Conservation (phyloP, 495 filamentous ascomycete genomes). For the Penicillium bovifimosum region DNA sequence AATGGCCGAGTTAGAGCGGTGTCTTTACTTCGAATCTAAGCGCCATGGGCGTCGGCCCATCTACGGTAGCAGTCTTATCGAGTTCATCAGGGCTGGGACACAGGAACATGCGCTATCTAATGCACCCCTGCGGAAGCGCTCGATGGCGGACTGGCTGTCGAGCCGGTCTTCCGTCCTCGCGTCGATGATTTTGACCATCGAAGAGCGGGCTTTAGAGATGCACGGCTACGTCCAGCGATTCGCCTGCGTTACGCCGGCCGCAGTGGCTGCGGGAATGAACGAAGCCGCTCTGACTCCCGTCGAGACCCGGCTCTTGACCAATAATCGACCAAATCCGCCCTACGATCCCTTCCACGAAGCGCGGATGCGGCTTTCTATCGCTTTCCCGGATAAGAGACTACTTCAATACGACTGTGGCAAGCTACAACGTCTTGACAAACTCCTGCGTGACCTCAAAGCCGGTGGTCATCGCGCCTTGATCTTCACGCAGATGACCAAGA, state of each 20-base stretch:
- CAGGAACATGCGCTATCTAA: slow-evolving; percentile 39
- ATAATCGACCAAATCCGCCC: slow-evolving; percentile 47
- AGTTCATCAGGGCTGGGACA: slow-evolving; percentile 61
- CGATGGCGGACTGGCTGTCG: slow-evolving; percentile 65
- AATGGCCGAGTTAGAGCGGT: slow-evolving; percentile 74
- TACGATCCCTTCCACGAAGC: slow-evolving; percentile 91
- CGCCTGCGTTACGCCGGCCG: slow-evolving; percentile 83
- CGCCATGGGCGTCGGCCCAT: slow-evolving; percentile 76
- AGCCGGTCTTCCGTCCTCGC: slow-evolving; percentile 62
- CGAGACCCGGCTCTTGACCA: slow-evolving; percentile 47
- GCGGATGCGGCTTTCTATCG: slow-evolving; percentile 86
- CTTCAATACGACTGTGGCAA: slow-evolving; percentile 98
- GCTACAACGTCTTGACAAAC: slow-evolving; percentile 79
- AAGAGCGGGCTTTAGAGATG: slow-evolving; percentile 63
- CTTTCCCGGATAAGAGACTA: slow-evolving; percentile 92
- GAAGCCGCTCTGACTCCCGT: slow-evolving; percentile 63
- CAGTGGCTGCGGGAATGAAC: slow-evolving; percentile 71
- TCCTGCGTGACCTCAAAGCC: slow-evolving; percentile 81
- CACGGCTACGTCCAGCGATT: slow-evolving; percentile 78
- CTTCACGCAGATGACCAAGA: slow-evolving; percentile 99
- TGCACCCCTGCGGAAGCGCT: slow-evolving; percentile 36
- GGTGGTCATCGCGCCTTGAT: slow-evolving; percentile 91
- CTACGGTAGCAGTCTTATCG: slow-evolving; percentile 69
- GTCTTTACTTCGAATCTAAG: slow-evolving; percentile 72
- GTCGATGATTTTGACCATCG: slow-evolving; percentile 66